Percentiles rank a stretch among this genome's conserved stretches.
These are phyloP conservation scores for Podospora appendiculata DNA, from an alignment of 495 filamentous ascomycete species.

Conservation along the genomic window DNA sequence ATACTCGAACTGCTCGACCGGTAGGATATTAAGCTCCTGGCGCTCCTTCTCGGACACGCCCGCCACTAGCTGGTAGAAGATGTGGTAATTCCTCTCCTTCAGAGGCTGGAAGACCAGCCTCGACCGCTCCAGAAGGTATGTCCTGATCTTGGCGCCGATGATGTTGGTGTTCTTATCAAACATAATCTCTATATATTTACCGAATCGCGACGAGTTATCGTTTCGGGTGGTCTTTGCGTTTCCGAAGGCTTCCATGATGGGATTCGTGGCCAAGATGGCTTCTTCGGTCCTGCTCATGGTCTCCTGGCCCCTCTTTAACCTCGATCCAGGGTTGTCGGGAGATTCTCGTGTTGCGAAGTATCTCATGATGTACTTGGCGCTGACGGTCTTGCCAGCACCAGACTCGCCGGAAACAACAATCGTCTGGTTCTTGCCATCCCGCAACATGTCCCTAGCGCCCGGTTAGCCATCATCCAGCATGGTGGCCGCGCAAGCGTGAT, in stretches of 20 bases:
- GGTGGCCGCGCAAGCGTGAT: background rate
- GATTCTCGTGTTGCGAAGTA: constrained; percentile 98
- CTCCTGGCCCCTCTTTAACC: constrained; percentile 70
- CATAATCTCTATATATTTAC: constrained; percentile 99
- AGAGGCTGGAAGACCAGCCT: constrained; percentile 96
- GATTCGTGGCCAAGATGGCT: constrained; percentile 95
- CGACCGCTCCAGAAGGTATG: constrained; percentile 91
- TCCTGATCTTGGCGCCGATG: constrained; percentile 93
- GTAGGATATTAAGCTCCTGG: constrained; percentile 64
- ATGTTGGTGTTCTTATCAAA: constrained; percentile 94
- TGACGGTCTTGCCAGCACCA: constrained; percentile 97
- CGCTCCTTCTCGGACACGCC: constrained; percentile 81
- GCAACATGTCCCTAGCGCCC: constrained; percentile 81
- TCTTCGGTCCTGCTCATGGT: constrained; percentile 98
- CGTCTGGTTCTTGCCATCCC: constrained; percentile 92
- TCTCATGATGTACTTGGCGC: constrained; percentile 99
- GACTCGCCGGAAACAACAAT: constrained; percentile 98
- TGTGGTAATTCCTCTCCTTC: constrained; percentile 97
- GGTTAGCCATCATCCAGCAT: background rate
- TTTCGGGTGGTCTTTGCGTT: constrained; percentile 99
- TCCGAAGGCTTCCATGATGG: constrained; percentile 99
- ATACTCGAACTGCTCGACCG: constrained; percentile 89
- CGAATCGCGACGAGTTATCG: constrained; percentile 97
- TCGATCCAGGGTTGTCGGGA: constrained; percentile 76
- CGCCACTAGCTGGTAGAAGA: constrained; percentile 98